Conservation (phyloP, 176 grass and related monocot species). For the Pharus latifolius region DNA sequence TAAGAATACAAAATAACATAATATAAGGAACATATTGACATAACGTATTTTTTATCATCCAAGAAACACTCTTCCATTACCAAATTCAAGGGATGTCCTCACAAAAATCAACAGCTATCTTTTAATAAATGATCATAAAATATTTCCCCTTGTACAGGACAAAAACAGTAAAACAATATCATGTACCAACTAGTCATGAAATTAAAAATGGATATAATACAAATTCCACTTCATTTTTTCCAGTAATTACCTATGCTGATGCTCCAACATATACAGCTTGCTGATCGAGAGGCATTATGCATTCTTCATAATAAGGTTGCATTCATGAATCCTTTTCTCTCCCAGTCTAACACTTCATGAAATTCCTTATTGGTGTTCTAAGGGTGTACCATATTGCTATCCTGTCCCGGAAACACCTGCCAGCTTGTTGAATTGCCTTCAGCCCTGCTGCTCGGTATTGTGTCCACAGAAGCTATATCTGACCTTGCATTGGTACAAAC, state of each 20-base stretch:
- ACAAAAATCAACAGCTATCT: not conserved
- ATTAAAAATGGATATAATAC: not conserved
- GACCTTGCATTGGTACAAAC: not conserved
- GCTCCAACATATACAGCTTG: slow-evolving; percentile 2
- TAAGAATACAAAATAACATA: no score
- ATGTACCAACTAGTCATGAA: not conserved
- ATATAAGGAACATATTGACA: no score
- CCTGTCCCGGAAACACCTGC: slow-evolving; percentile 19
- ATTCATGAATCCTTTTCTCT: slow-evolving; percentile 21
- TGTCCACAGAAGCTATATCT: slow-evolving; percentile 21
- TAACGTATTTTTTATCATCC: no score
- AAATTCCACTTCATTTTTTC: not conserved
- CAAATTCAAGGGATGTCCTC: not conserved
- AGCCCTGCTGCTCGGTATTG: slow-evolving; percentile 11
- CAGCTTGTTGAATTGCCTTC: slow-evolving; percentile 16
- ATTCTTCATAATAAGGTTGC: slow-evolving; percentile 40
- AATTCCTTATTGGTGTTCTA: slow-evolving; percentile 49
- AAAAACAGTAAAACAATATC: not conserved
- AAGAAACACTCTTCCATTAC: no score
- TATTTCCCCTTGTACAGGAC: not conserved
- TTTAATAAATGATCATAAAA: not conserved
- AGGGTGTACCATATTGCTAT: slow-evolving; percentile 30
- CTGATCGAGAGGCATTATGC: not conserved
- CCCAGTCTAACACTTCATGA: slow-evolving; percentile 31
- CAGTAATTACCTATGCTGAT: slow-evolving; percentile 32